Base-by-base conservation (phyloP, 768 basidiomycete species). In the Lactarius indigo region DNA sequence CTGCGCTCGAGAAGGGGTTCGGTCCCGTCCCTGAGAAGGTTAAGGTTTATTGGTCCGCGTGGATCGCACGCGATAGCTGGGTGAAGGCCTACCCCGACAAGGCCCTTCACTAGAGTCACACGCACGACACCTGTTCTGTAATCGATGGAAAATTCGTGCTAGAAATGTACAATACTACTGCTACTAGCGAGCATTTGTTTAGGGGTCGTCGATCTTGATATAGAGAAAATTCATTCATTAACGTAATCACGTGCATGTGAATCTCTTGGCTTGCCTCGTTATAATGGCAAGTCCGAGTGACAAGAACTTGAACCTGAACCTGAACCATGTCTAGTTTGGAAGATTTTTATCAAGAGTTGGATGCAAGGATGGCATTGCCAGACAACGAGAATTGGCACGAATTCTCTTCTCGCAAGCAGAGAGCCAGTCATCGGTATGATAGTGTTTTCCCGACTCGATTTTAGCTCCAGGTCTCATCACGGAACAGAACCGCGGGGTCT, bases 11-110 rank as follows among this genome's bases (percentile, higher is more conserved):
- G 73, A 76, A 76, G 58, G 79, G 75, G 70, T 76, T 82, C 18
- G 78, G 76, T 39, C 69, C 75, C 2, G 69, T 83, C 17, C 78
- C 81, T 23, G 72, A 69, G 33, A 80, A 79, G 64, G 72, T 84
- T 0, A 75, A 71, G 17, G 67, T 70, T 26, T 84, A 84, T 69
- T 83, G 79, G 81, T 66, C 63, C 17, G 76, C 78, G 28, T 87
- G 83, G 84, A 72, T 68, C 50, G 75, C 69, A 65, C 77, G 82
- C 64, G 77, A 80, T 52, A 82, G 81, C 69, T 83, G 81, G 81
- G 74, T 78, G 72, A 66, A 67, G 63, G 65, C 71, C 20, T 75
- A 75, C 57, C 70, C 69, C 10, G 71, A 74, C 33, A 74, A 74
- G 68, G 66, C 69, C 64, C 77, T 68, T 57, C 63, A 64, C 35